Evolutionary conservation across 441 rosid genomes (phyloP), one percentile per base, ranked within the genome.

Genomic region (Lepidium campestre): DNA sequence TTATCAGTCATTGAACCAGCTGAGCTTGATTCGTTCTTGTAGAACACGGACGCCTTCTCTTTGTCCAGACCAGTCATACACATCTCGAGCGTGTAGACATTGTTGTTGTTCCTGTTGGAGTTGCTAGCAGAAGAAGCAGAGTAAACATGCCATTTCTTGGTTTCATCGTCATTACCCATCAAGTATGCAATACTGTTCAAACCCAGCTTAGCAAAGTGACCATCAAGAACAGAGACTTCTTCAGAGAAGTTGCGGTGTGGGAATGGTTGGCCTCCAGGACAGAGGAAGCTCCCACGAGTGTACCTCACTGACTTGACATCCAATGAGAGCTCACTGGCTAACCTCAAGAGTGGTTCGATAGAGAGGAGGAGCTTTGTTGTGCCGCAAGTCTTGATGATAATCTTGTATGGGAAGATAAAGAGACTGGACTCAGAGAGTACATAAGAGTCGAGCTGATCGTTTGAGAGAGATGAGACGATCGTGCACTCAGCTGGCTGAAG

Each of bases 371-470:
- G 75, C 68, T 85, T 87, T 0, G 90, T 85, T 1, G 90, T 85
- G 27, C 90, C 87, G 31, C 90, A 85, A 14, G 90, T 85, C 75
- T 85, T 85, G 73, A 85, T 76, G 39, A 85, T 58, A 4, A 85
- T 81, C 72, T 73, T 83, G 56, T 63, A 64, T 0, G 86, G 79
- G 78, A 65, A 81, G 57, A 85, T 61, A 25, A 85, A 85, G 53
- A 84, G 79, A 67, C 95, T 86, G 3, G 91, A 88, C 81, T 88
- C 91, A 7, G 95, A 88, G 64, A 88, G 85, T 4, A 88, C 86
- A 54, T 84, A 88, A 0, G 91, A 86, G 77, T 84, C 95, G 11
- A 88, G 75, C 40, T 84, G 78, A 19, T 71, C 32, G 71, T 80
- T 86, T 0, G 88, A 84, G 42, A 85, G 84, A 59, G 82, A 84